Evolutionary conservation across 1,139 yeast species (phyloP).

Genomic region (Arxiozyma heterogenica): DNA sequence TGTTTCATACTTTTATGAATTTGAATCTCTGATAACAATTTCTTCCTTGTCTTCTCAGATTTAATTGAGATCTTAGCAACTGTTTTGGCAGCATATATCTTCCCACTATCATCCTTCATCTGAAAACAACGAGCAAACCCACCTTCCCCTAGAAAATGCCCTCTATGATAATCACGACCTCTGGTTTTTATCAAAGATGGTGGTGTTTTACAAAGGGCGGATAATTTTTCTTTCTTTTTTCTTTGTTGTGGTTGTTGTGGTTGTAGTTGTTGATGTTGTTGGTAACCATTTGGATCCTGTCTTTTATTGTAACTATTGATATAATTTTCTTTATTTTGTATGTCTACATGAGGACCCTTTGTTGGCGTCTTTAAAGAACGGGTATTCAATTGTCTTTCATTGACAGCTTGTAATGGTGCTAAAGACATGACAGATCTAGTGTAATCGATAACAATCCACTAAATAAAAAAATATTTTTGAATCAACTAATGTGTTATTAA

Average conservation of each 20-base stretch:
- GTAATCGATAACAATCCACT: not conserved
- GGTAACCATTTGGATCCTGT: slow-evolving; percentile 8
- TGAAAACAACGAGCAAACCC: slow-evolving; percentile 99
- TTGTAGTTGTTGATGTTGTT: slow-evolving; percentile 23
- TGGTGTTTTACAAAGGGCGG: slow-evolving; percentile 87
- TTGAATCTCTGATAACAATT: slow-evolving; percentile 84
- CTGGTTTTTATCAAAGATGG: slow-evolving; percentile 85
- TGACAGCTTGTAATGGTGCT: slow-evolving; percentile 30
- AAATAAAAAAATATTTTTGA: not conserved
- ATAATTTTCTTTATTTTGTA: slow-evolving; percentile 17
- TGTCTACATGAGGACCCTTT: slow-evolving; percentile 12
- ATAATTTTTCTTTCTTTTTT: slow-evolving; percentile 78
- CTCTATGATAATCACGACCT: slow-evolving; percentile 87
- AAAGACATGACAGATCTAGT: slow-evolving; percentile 12
- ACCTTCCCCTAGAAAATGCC: slow-evolving; percentile 90
- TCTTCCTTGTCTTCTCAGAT: slow-evolving; percentile 83
- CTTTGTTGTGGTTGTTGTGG: slow-evolving; percentile 29
- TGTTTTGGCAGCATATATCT: slow-evolving; percentile 90
- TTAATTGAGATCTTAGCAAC: slow-evolving; percentile 93
- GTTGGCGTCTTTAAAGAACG: slow-evolving; percentile 28
- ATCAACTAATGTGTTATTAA: not conserved
- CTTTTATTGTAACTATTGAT: slow-evolving; percentile 10
- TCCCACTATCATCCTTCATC: slow-evolving; percentile 82
- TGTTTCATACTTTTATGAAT: slow-evolving; percentile 88
- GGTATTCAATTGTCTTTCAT: slow-evolving; percentile 29